Base-by-base conservation (phyloP, 1,139 yeast genomes). In the Ashbya aceris region DNA sequence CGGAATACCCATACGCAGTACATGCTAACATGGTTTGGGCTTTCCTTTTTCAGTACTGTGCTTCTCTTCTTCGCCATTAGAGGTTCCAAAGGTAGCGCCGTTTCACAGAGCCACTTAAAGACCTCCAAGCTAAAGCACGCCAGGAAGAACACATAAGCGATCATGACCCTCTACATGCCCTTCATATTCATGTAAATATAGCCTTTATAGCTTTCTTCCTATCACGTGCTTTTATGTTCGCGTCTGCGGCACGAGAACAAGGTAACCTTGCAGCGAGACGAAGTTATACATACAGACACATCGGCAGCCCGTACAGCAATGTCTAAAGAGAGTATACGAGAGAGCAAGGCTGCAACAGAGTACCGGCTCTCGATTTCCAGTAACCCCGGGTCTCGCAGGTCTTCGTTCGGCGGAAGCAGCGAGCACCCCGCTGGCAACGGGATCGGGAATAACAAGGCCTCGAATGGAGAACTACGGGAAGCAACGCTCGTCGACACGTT, bases 11-110 rank as follows among this genome's bases (percentile, higher is more conserved):
- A 91, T 60, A 67, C 89, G 62, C 96, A 91, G 62, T 91, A 91
- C 61, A 68, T 91, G 55, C 76, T 86, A 17, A 91, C 99, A 0
- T 91, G 99, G 99, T 91, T 85, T 60, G 95, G 95, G 0, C 73
- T 87, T 34, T 78, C 87, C 1, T 54, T 82, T 33, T 74, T 83
- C 31, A 82, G 95, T 38, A 57, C 87, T 0, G 76, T 79, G 29
- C 71, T 84, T 59, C 69, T 89, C 20, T 61, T 76, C 41, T 62
- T 73, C 29, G 77, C 84, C 8, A 58, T 82, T 47, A 73, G 64
- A 53, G 77, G 74, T 60, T 48, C 42, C 45, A 54, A 54, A 33
- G 57, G 76, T 58, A 60, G 57, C 58, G 52, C 62, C 51, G 44
- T 71, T 52, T 52, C 76, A 64, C 63, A 52, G 39, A 49, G 51